Evolutionary conservation across 1,139 yeast species (phyloP).

Genomic region (Kodamaea arcana): DNA sequence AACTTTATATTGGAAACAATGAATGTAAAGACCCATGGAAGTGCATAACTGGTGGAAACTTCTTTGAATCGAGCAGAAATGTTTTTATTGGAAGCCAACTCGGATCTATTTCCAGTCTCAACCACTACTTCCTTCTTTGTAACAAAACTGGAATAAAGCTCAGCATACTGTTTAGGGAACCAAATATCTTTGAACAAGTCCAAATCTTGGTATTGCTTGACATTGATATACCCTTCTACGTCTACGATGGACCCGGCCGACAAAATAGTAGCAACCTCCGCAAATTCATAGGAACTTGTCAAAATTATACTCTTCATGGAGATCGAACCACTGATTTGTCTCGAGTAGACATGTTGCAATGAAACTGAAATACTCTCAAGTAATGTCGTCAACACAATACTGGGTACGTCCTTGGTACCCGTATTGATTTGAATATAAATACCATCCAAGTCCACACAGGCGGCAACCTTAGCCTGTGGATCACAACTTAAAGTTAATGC

Average conservation of each 20-base stretch:
- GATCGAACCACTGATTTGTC: conserved; percentile 80
- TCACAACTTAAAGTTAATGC: conserved; percentile 78
- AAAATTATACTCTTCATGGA: conserved; percentile 48
- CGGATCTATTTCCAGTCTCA: conserved; percentile 11
- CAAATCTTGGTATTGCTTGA: conserved; percentile 84
- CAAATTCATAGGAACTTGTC: conserved; percentile 37
- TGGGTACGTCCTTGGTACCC: conserved; percentile 36
- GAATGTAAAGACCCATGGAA: conserved; percentile 73
- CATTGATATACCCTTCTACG: conserved; percentile 61
- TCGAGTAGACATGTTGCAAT: conserved; percentile 83
- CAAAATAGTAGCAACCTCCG: conserved; percentile 33
- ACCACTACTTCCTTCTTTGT: conserved; percentile 6
- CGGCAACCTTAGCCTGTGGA: conserved; percentile 90
- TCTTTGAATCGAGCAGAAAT: conserved; percentile 53
- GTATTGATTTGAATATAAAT: conserved; percentile 58
- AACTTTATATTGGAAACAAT: conserved; percentile 51
- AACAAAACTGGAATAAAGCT: conserved; percentile 8
- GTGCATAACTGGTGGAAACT: conserved; percentile 59
- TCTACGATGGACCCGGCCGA: conserved; percentile 55
- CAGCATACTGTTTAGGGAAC: conserved; percentile 44
- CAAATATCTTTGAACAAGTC: conserved; percentile 82
- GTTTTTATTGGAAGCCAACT: conserved; percentile 31
- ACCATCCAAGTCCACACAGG: conserved; percentile 69
- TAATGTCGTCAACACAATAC: conserved; percentile 41
- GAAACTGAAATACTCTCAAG: conserved; percentile 59